Evolutionary conservation across 768 basidiomycete genomes (phyloP).

Genomic region (Psilocybe tampanensis): DNA sequence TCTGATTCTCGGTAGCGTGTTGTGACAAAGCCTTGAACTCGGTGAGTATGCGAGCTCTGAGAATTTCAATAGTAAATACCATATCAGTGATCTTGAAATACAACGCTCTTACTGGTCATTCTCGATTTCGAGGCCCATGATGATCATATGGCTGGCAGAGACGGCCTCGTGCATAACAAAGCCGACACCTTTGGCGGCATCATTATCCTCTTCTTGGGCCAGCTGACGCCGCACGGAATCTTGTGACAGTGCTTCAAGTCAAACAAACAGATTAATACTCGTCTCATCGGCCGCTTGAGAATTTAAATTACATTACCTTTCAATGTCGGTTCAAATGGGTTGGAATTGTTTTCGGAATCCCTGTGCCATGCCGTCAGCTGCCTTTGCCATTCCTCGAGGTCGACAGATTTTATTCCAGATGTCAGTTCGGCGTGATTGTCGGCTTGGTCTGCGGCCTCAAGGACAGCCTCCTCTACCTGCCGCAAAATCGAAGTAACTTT

Average conservation of each 20-base stretch:
- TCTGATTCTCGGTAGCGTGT: slow-evolving; percentile 9
- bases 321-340: not conserved
- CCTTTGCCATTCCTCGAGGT: not conserved
- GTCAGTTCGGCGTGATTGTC: not conserved
- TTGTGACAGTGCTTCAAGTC: not conserved
- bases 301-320: too few species aligned
- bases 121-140: not conserved
- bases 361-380: not conserved
- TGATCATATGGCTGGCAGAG: not conserved
- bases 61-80: not conserved
- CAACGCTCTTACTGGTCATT: not conserved
- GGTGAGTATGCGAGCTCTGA: not conserved
- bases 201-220: not conserved
- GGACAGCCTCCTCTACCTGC: slow-evolving; percentile 2
- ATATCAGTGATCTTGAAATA: too few species aligned
- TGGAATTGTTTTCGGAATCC: not conserved
- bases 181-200: slow-evolving; percentile 12
- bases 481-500: slow-evolving; percentile 3
- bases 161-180: not conserved
- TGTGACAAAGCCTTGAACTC: not conserved
- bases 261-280: too few species aligned
- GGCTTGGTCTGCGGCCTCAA: not conserved
- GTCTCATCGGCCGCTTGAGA: too few species aligned
- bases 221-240: not conserved
- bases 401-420: too few species aligned